Conservation (phyloP, 2,329 filamentous ascomycete species). For the Fusarium camptoceras region DNA sequence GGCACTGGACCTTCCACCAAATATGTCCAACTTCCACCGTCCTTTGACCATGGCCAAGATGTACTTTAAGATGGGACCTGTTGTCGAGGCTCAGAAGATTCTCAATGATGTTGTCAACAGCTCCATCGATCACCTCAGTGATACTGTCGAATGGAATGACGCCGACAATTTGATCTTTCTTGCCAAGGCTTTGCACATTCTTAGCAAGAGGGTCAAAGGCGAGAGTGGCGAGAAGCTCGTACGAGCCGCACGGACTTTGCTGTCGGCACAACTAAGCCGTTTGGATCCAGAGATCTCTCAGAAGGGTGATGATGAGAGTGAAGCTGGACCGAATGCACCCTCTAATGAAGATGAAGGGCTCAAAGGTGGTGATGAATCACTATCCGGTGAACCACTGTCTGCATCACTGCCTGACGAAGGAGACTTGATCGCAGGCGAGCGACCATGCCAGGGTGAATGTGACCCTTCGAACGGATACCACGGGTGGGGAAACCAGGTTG, state of each 20-base stretch:
- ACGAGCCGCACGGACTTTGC: neutral
- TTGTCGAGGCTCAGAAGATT: neutral
- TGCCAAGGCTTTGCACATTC: neutral
- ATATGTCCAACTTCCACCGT: neutral
- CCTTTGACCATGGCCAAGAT: constrained; percentile 2
- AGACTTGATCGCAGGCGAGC: neutral
- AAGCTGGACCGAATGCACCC: rapidly evolving
- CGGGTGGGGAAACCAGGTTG: neutral
- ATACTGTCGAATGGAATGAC: constrained; percentile 19
- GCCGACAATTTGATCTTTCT: neutral
- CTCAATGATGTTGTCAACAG: neutral
- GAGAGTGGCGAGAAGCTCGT: neutral
- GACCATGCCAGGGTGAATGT: neutral
- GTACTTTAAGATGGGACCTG: constrained; percentile 13
- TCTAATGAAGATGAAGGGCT: rapidly evolving
- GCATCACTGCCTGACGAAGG: neutral
- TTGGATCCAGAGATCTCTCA: neutral
- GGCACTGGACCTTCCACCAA: neutral
- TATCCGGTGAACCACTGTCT: neutral
- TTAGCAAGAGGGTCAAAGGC: neutral
- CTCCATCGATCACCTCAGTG: neutral
- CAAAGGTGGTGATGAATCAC: neutral
- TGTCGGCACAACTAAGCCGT: neutral
- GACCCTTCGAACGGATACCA: neutral
- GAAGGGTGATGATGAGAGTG: rapidly evolving